Base-by-base conservation (phyloP, 108 stramenopile species). In the Nannochloropsis gaditana region DNA sequence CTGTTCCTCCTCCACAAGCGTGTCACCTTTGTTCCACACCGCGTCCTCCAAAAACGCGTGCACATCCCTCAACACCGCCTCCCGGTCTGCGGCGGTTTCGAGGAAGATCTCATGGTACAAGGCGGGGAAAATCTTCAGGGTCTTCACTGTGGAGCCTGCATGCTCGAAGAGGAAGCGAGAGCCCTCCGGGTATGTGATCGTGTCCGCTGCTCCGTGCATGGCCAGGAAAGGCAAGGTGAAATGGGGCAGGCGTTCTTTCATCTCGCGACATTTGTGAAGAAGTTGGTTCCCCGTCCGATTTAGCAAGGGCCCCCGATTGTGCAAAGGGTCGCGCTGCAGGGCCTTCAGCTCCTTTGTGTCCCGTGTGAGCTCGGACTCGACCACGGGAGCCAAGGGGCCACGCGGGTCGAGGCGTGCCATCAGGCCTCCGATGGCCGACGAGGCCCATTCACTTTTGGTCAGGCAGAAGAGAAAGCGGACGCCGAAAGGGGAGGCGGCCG, bases 201-300 rank as follows among this genome's bases (percentile, higher is more conserved):
- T 73, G 59, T 73, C 59, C n/a, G 59, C 59, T n/a, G 59, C 59
- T n/a, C 59, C 59, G n/a, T 73, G 59, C 59, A 73, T 73, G 19
- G 59, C 59, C 8, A 73, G 59, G 59, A 73, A 73, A n/a, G 59
- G 59, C 59, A 73, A n/a, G 59, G 3, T 73, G 6, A 73, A 73
- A 73, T 73, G 59, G 19, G 59, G 59, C 59, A 73, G 59, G 4
- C 59, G 59, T n/a, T 73, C 59, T n/a, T 73, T 73, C 59, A 73
- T 73, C n/a, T 73, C 59, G 15, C 59, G 59, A n/a, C 59, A 73
- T 73, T 73, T 73, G 2, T n/a, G n/a, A 3, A 73, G 59, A 73
- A 73, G 15, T 2, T 73, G 59, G n/a, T 73, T 73, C 8, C 59
- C 59, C 19, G 59, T 73, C 59, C 59, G 4, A 0, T 73, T 73